Evolutionary conservation across 2,329 filamentous ascomycete genomes (phyloP).

Genomic region (Apiospora rasikravindrae): DNA sequence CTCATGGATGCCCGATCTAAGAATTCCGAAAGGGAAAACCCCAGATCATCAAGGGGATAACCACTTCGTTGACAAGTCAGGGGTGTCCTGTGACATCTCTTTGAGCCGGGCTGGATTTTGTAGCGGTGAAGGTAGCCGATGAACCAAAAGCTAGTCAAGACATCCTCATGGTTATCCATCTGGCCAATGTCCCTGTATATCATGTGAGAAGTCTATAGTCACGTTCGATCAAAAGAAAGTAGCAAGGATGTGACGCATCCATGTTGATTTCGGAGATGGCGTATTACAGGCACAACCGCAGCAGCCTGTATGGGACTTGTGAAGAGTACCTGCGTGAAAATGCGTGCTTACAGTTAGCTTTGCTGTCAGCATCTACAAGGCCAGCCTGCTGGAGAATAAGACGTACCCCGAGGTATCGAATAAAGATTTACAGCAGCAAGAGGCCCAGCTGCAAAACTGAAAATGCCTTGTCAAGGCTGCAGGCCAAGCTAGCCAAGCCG

Average conservation of each 20-base stretch:
- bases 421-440: neutral
- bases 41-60: neutral
- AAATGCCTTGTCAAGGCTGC: neutral
- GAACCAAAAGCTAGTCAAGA: neutral
- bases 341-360: neutral
- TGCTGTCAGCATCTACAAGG: neutral
- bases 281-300: neutral
- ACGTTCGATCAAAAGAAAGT: neutral
- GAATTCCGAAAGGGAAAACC: neutral
- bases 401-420: neutral
- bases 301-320: neutral
- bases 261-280: neutral
- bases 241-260: neutral
- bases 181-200: neutral
- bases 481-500: neutral
- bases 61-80: neutral
- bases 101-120: neutral
- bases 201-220: neutral
- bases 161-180: too few species aligned
- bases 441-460: neutral
- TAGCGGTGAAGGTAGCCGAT: neutral
- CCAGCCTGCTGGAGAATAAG: neutral
- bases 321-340: constrained; percentile 8
- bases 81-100: neutral
- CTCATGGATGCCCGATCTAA: neutral